phyloP scores from a whole-genome alignment of 305 asterid species.

The Fraxinus sp. region DNA sequence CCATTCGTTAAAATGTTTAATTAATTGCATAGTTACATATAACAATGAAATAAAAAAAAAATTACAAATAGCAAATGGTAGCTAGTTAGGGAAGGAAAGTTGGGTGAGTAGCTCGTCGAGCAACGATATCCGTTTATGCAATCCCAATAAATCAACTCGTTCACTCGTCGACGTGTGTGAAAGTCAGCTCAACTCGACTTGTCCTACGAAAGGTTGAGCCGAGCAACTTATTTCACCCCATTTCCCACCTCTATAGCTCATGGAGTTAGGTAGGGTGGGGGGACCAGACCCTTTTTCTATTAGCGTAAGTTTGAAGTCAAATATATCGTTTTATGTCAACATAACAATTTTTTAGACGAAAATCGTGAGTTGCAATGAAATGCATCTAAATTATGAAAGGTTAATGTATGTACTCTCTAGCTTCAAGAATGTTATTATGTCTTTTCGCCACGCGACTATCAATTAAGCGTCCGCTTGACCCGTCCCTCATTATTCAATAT shows the following conservation, averaged over 20 bases:
- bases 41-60: neutral
- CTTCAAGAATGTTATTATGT: neutral
- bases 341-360: no score
- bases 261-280: no score
- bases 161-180: neutral
- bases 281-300: no score
- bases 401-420: no score
- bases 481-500: no score
- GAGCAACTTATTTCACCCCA: neutral
- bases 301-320: no score
- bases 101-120: neutral
- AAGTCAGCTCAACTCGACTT: neutral
- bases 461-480: no score
- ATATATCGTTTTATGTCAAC: no score
- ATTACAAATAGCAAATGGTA: neutral
- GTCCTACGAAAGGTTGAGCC: neutral
- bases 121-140: neutral
- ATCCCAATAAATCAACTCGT: neutral
- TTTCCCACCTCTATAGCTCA: neutral
- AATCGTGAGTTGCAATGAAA: no score
- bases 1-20: neutral
- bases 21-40: neutral
- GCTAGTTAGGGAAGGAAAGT: neutral
- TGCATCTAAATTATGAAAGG: no score
- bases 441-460: neutral